These are phyloP conservation scores for Byssochlamys sp. DNA, from an alignment of 2,329 filamentous ascomycete genomes.

Conservation along the genomic window DNA sequence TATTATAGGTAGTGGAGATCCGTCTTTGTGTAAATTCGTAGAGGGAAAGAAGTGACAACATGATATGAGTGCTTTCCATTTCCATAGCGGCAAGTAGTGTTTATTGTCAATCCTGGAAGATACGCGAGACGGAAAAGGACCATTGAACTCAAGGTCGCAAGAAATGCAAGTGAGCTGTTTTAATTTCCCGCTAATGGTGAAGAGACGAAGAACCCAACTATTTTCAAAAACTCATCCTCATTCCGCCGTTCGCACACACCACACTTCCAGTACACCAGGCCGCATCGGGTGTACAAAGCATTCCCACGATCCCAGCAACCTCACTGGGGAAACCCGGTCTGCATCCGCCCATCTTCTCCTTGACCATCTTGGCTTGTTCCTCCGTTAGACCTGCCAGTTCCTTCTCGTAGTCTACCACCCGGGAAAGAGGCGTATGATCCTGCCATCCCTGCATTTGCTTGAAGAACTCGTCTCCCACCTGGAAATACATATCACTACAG, in stretches of 20 bases:
- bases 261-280: conserved; percentile 71
- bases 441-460: conserved; percentile 51
- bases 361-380: conserved; percentile 54
- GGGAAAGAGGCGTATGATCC: conserved; percentile 54
- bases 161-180: too few relatives aligned
- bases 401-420: conserved; percentile 51
- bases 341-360: conserved; percentile 46
- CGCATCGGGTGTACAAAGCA: conserved; percentile 63
- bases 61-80: too few relatives aligned
- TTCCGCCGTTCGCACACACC: conserved; percentile 70
- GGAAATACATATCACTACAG: conserved; percentile 56
- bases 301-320: conserved; percentile 65
- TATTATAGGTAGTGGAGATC: too few relatives aligned
- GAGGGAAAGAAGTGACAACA: too few relatives aligned
- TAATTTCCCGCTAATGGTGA: neutral
- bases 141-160: too few relatives aligned
- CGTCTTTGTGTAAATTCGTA: too few relatives aligned
- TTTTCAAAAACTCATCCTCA: conserved; percentile 44
- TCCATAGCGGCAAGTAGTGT: too few relatives aligned
- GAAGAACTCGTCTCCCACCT: conserved; percentile 49
- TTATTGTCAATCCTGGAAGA: too few relatives aligned
- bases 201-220: neutral
- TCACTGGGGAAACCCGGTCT: conserved; percentile 59
- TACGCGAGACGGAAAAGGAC: too few relatives aligned
- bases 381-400: conserved; percentile 47